A percentile compares a stretch with the other conserved stretches of the same genome.
Conservation (phyloP, 805 yeast genomes). For the Suhomyces canberraensis region DNA sequence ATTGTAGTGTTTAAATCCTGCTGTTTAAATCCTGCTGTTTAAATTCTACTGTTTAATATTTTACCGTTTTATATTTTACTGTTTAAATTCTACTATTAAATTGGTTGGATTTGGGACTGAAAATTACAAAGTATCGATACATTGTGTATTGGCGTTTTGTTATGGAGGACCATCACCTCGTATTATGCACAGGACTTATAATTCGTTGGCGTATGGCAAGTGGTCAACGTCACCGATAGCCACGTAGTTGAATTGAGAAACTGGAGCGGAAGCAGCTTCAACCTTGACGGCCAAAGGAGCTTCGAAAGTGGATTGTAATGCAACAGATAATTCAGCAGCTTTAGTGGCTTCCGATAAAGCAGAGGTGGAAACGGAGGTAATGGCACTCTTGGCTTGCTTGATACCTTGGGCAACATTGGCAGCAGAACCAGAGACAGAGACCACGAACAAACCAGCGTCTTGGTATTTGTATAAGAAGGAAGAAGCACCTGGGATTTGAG, state of each 20-base stretch:
- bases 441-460: slow-evolving; percentile 78
- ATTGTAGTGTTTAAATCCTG: too few species aligned
- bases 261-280: slow-evolving; percentile 36
- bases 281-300: slow-evolving; percentile 28
- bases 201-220: slow-evolving; percentile 87
- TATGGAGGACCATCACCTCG: background rate
- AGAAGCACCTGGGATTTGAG: slow-evolving; percentile 46
- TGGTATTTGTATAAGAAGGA: slow-evolving; percentile 61
- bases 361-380: slow-evolving; percentile 36
- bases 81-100: too few species aligned
- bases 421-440: slow-evolving; percentile 58
- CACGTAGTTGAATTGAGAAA: slow-evolving; percentile 73
- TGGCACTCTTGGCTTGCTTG: slow-evolving; percentile 50
- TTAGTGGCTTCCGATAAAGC: slow-evolving; percentile 54
- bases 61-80: too few species aligned
- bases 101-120: too few species aligned
- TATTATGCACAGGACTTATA: slow-evolving; percentile 40
- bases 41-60: too few species aligned
- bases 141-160: background rate
- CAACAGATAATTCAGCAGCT: slow-evolving; percentile 40
- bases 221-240: slow-evolving; percentile 86
- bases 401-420: slow-evolving; percentile 58
- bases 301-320: slow-evolving; percentile 39
- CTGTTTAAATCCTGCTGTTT: too few species aligned
- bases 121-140: too few species aligned